Evolutionary conservation across 495 filamentous ascomycete species (phyloP).

Genomic region (Xylaria flabelliformis): DNA sequence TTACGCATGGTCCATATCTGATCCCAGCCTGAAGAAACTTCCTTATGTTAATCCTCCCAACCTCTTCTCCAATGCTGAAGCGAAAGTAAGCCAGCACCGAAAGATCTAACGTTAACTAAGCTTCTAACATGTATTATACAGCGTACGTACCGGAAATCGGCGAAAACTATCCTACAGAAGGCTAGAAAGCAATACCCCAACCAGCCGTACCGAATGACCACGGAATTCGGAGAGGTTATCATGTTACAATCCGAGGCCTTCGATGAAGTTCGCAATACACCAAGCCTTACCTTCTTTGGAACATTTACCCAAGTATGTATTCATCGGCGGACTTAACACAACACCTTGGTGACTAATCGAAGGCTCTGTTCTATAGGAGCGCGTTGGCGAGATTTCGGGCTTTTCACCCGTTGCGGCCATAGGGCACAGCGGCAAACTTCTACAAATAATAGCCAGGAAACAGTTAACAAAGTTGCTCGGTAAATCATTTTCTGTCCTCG

Average conservation of each 20-base stretch:
- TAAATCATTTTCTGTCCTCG: slow-evolving; percentile 28
- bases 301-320: slow-evolving; percentile 46
- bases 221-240: slow-evolving; percentile 38
- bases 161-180: slow-evolving; percentile 10
- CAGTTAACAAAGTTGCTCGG: slow-evolving; percentile 56
- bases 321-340: neutral
- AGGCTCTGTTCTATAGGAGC: slow-evolving; percentile 15
- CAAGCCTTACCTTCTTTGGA: slow-evolving; percentile 42
- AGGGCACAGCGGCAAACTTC: slow-evolving; percentile 30
- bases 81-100: slow-evolving; percentile 23
- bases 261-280: slow-evolving; percentile 57
- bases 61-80: slow-evolving; percentile 23
- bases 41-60: slow-evolving; percentile 27
- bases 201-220: slow-evolving; percentile 38
- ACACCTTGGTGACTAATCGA: neutral
- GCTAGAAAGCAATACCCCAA: slow-evolving; percentile 31
- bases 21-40: slow-evolving; percentile 22
- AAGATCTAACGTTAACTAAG: neutral
- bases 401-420: slow-evolving; percentile 52
- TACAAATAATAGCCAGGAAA: slow-evolving; percentile 50
- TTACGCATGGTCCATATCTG: slow-evolving; percentile 25
- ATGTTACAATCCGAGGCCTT: slow-evolving; percentile 54
- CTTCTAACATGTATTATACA: slow-evolving; percentile 5
- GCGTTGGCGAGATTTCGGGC: slow-evolving; percentile 45
- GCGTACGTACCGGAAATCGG: slow-evolving; percentile 19